Conservation (phyloP, 192 early-diverging fungal species). For the Podila minutissima region DNA sequence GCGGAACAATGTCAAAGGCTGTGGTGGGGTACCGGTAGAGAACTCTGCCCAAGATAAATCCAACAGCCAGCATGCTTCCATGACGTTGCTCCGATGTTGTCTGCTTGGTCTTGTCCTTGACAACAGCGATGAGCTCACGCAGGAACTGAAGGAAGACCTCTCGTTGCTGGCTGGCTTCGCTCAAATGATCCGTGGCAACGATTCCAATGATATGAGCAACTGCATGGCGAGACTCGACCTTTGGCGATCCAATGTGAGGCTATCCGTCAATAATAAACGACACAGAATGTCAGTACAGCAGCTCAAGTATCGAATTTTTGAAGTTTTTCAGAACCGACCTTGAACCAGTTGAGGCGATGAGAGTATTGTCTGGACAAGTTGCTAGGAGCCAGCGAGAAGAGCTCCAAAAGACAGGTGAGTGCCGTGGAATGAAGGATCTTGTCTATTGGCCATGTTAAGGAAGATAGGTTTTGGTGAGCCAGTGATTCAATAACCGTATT, state of each 20-base stretch:
- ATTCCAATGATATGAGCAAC: conserved; percentile 81
- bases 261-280: conserved; percentile 43
- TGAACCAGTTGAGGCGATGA: conserved; percentile 58
- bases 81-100: conserved; percentile 66
- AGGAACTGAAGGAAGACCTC: conserved; percentile 53
- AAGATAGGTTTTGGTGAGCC: background rate
- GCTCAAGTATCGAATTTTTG: background rate
- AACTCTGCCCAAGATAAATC: conserved; percentile 72
- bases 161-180: conserved; percentile 27
- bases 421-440: conserved; percentile 70
- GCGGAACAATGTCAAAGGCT: conserved; percentile 51
- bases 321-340: conserved; percentile 15
- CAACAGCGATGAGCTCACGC: conserved; percentile 33
- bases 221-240: conserved; percentile 68
- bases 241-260: conserved; percentile 63
- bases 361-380: conserved; percentile 62
- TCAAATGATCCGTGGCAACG: conserved; percentile 68
- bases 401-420: conserved; percentile 71
- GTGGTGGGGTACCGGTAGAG: conserved; percentile 62
- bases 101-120: conserved; percentile 59
- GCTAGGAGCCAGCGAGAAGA: conserved; percentile 74
- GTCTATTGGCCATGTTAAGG: conserved; percentile 49
- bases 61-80: conserved; percentile 74
- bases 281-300: background rate
- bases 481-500: background rate